Evolutionary conservation across 1,139 yeast genomes (phyloP).

Genomic region (Debaryomyces psychrophilus): DNA sequence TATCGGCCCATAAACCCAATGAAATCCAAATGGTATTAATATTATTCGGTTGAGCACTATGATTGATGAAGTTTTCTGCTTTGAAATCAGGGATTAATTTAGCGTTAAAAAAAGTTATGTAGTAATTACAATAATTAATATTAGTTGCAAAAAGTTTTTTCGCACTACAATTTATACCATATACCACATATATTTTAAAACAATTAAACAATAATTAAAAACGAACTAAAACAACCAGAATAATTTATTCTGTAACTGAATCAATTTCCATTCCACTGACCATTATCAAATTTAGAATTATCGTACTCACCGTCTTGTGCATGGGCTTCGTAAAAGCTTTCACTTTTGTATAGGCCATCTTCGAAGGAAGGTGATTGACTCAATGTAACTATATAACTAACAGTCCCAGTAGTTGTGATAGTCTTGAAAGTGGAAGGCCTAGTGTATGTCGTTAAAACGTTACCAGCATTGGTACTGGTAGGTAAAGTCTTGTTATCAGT

Average conservation of each 20-base stretch:
- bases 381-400: neutral
- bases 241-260: neutral
- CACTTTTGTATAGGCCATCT: conserved; percentile 9
- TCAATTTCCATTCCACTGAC: conserved; percentile 10
- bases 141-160: neutral
- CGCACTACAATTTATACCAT: neutral
- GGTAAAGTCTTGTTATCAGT: conserved; percentile 18
- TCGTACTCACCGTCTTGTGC: conserved; percentile 6
- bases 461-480: conserved; percentile 13
- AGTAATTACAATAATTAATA: neutral
- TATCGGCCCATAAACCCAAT: too few species aligned
- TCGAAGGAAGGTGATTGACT: conserved; percentile 8
- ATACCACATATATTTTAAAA: neutral
- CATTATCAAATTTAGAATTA: conserved; percentile 9
- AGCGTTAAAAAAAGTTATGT: neutral
- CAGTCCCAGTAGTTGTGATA: conserved; percentile 9
- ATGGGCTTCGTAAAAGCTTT: conserved; percentile 3
- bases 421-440: conserved; percentile 12
- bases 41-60: neutral
- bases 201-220: neutral
- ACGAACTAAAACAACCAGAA: conserved; percentile 2
- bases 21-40: neutral
- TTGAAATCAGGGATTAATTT: too few species aligned
- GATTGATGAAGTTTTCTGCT: neutral
- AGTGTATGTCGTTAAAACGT: conserved; percentile 4